Base-by-base conservation (phyloP, 2,329 filamentous ascomycete genomes). In the Lojkania enalia region DNA sequence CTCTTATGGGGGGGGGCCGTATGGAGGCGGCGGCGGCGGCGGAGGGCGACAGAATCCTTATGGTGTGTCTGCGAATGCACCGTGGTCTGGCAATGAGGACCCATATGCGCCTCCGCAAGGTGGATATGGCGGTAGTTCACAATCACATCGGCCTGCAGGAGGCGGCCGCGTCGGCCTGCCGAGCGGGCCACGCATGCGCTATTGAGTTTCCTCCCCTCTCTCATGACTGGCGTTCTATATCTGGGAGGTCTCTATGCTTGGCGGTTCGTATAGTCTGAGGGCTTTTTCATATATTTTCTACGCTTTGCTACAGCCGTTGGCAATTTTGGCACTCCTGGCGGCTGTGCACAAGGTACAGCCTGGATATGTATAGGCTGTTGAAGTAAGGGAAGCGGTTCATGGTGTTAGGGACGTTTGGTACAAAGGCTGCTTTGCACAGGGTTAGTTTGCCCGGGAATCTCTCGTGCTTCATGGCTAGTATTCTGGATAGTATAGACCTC, bases 161-260 rank as follows among this genome's bases (percentile, higher is more conserved):
- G 63, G 65, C 38, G 40, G 60, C 33, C 66, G 64, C 47, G 51
- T 69, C 21, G 68, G 68, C 20, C 52, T 71, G 41, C 68, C 68
- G 30, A 70, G 61, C 53, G 68, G 68, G 46, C 68, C 68, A 31
- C 61, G 67, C 53, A 69, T 69, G 62, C 64, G 64, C 31, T 66
- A 14, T 35, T n/a, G 18, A 5, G 16, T 6, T 4, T 39, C 13
- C 31, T 40, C 16, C 29, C 9, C 3, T 40, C 12, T 30, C 9
- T 30, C 35, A 20, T 42, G 21, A 11, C 21, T 31, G 31, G 43
- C 31, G 43, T 46, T 46, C 43, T 33, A 16, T 16, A 33, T 33
- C 30, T 11, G 23, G 23, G n/a, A n/a, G n/a, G 7, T 27, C 7
- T n/a, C n/a, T 27, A 9, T n/a, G 23, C 7, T 9, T 27, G 23